Conservation (phyloP, 208 protist genomes). For the Novymonas esmeraldas region DNA sequence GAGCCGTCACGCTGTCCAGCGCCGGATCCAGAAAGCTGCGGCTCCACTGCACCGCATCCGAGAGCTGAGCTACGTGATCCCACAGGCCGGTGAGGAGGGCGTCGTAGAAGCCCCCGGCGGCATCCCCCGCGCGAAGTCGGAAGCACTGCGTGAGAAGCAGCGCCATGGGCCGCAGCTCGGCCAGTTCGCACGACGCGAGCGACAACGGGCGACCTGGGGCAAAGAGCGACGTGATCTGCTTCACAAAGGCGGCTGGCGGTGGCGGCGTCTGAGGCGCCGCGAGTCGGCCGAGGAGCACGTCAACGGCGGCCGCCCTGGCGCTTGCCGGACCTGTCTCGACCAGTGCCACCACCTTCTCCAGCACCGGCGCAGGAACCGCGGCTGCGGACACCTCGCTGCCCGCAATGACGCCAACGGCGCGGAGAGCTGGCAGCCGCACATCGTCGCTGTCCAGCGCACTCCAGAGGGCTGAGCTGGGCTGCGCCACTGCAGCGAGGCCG, state of each 20-base stretch:
- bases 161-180: constrained; percentile 18
- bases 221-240: constrained; percentile 19
- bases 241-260: constrained; percentile 5
- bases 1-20: constrained; percentile 14
- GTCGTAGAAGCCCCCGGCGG: constrained; percentile 10
- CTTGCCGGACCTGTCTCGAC: constrained; percentile 14
- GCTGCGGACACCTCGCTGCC: constrained; percentile 18
- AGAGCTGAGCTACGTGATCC: constrained; percentile 23
- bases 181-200: constrained; percentile 27
- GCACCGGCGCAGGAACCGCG: constrained; percentile 23
- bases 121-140: background rate
- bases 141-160: constrained; percentile 20
- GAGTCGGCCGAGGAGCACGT: constrained; percentile 23
- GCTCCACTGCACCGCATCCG: constrained; percentile 26
- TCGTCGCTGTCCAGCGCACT: constrained; percentile 11
- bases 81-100: constrained; percentile 13
- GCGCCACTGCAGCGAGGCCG: constrained; percentile 8
- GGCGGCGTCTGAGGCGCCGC: constrained; percentile 1
- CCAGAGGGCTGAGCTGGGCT: constrained; percentile 12
- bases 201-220: constrained; percentile 21
- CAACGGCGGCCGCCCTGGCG: constrained; percentile 22
- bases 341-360: constrained; percentile 28
- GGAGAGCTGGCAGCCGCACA: constrained; percentile 17
- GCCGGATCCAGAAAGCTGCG: constrained; percentile 21
- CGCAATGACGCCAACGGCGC: constrained; percentile 16